Conservation (phyloP, 257 asterid species). For the Primulina tabacum region DNA sequence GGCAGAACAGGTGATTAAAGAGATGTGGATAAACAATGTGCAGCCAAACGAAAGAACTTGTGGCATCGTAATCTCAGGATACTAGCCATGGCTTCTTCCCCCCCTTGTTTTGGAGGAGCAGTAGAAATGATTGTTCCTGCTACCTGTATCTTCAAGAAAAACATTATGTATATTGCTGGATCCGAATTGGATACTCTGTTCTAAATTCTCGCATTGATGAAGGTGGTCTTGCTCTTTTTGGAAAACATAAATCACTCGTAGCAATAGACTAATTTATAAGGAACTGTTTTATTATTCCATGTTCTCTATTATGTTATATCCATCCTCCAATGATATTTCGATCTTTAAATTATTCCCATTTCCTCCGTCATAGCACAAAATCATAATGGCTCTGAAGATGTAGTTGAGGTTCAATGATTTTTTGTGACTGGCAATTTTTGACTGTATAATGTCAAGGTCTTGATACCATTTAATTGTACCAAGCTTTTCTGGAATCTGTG, state of each 20-base stretch:
- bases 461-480: not conserved
- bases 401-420: not conserved
- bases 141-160: not conserved
- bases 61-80: constrained; percentile 58
- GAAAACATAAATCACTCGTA: not conserved
- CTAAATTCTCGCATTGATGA: not conserved
- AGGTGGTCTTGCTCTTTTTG: not conserved
- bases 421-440: not conserved
- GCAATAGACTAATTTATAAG: not conserved
- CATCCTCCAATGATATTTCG: not conserved
- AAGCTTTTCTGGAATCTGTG: not conserved
- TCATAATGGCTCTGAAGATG: not conserved
- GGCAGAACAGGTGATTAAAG: constrained; percentile 51
- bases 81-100: constrained; percentile 1
- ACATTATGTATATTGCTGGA: not conserved
- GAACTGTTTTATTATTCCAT: not conserved
- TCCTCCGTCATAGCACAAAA: not conserved
- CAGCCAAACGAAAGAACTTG: constrained; percentile 63
- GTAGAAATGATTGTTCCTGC: not conserved
- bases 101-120: not conserved
- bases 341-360: not conserved
- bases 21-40: constrained; percentile 55
- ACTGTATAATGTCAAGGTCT: not conserved
- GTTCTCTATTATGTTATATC: not conserved
- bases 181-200: not conserved